phyloP scores from a whole-genome alignment of 768 basidiomycete species.

The Boletus edulis region DNA sequence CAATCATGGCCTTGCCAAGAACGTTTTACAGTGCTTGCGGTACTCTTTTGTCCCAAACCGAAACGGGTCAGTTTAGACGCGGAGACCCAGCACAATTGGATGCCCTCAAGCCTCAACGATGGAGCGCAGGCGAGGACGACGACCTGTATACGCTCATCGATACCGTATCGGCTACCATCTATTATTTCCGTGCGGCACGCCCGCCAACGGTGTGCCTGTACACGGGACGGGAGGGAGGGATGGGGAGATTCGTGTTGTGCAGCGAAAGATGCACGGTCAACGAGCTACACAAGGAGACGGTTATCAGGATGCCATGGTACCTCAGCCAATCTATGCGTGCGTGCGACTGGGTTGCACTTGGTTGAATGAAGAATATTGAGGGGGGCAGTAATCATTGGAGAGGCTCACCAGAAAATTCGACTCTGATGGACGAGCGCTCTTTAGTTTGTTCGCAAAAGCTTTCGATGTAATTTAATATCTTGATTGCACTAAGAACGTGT shows the following conservation, averaged over 20 bases:
- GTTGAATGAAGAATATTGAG: not conserved
- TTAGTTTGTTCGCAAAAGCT: no score
- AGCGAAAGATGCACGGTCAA: conserved; percentile 18
- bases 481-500: no score
- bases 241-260: conserved; percentile 23
- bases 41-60: conserved; percentile 9
- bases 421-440: no score
- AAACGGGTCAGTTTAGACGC: conserved; percentile 10
- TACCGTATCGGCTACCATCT: conserved; percentile 19
- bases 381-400: no score
- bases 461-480: no score
- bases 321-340: conserved; percentile 17
- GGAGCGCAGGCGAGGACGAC: not conserved
- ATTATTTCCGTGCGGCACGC: conserved; percentile 21
- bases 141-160: conserved; percentile 25
- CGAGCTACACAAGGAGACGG: conserved; percentile 25
- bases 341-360: conserved; percentile 25
- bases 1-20: conserved; percentile 4
- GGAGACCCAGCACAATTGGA: conserved; percentile 15
- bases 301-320: conserved; percentile 22
- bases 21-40: conserved; percentile 20
- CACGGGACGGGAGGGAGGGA: conserved; percentile 17
- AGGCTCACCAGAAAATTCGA: no score
- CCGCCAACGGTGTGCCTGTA: conserved; percentile 26
- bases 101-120: not conserved